These are phyloP conservation scores for Stachybotrys chartarum DNA, from an alignment of 2,329 filamentous ascomycete species.

Conservation along the genomic window DNA sequence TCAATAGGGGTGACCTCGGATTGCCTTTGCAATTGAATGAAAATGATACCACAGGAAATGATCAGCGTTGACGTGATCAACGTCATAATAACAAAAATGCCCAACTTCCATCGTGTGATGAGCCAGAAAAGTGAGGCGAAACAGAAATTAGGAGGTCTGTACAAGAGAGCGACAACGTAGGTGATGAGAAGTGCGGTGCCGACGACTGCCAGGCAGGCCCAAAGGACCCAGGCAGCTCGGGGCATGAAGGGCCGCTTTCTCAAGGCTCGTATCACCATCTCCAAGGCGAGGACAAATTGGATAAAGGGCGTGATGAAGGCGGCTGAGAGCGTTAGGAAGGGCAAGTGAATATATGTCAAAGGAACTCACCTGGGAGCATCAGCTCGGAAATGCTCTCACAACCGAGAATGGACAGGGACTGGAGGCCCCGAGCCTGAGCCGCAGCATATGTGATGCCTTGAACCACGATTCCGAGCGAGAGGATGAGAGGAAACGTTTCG, in stretches of 20 bases:
- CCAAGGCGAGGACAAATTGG: slow-evolving; percentile 58
- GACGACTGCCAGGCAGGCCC: slow-evolving; percentile 47
- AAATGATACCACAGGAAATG: slow-evolving; percentile 44
- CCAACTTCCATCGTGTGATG: slow-evolving; percentile 51
- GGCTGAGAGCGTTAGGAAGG: slow-evolving; percentile 26
- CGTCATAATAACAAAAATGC: slow-evolving; percentile 47
- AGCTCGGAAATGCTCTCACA: slow-evolving; percentile 49
- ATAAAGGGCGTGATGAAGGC: slow-evolving; percentile 61
- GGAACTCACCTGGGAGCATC: slow-evolving; percentile 49
- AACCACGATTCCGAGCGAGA: slow-evolving; percentile 49
- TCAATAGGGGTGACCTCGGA: slow-evolving; percentile 50
- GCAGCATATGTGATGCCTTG: slow-evolving; percentile 52
- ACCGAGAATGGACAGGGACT: slow-evolving; percentile 40
- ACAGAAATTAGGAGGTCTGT: slow-evolving; percentile 51
- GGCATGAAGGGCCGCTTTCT: slow-evolving; percentile 48
- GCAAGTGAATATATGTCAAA: slow-evolving; percentile 13
- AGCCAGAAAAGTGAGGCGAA: slow-evolving; percentile 65
- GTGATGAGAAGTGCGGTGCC: slow-evolving; percentile 44
- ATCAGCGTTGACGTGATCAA: slow-evolving; percentile 43
- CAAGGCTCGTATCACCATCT: slow-evolving; percentile 50
- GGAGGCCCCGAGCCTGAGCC: slow-evolving; percentile 48
- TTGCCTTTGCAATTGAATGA: slow-evolving; percentile 47
- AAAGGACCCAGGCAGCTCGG: slow-evolving; percentile 52
- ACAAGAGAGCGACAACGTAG: slow-evolving; percentile 51
- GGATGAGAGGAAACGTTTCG: slow-evolving; percentile 47